These are phyloP conservation scores for Coix lacrymajobi DNA, from an alignment of 176 grass and related monocot genomes.

Conservation along the genomic window DNA sequence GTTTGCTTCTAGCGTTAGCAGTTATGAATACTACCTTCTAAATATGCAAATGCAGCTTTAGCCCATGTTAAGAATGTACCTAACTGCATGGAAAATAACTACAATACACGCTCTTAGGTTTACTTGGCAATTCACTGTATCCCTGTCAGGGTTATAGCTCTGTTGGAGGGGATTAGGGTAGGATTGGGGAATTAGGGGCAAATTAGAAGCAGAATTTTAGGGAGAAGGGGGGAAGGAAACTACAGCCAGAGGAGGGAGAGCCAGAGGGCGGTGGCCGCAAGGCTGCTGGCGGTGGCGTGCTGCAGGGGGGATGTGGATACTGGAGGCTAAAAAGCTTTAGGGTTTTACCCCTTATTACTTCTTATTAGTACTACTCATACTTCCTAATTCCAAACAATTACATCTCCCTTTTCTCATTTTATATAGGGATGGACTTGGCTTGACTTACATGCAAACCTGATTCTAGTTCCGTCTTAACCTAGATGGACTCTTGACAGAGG, in stretches of 20 bases:
- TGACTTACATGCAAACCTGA: neutral
- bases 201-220: neutral
- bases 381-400: neutral
- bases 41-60: slow-evolving; percentile 8
- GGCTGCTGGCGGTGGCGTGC: neutral
- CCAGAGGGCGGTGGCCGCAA: neutral
- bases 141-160: neutral
- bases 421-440: neutral
- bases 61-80: neutral
- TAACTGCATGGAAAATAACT: neutral
- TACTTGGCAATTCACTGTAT: neutral
- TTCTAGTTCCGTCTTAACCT: neutral
- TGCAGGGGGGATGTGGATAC: neutral
- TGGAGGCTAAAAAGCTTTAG: neutral
- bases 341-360: neutral
- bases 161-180: neutral
- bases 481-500: too few relatives aligned
- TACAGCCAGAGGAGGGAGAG: neutral
- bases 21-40: neutral
- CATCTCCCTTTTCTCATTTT: neutral
- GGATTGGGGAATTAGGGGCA: neutral
- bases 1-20: neutral
- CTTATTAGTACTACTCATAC: neutral
- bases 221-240: neutral
- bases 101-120: neutral